Conservation (phyloP, 495 filamentous ascomycete genomes). For the Hypoxylon lienhwacheense region DNA sequence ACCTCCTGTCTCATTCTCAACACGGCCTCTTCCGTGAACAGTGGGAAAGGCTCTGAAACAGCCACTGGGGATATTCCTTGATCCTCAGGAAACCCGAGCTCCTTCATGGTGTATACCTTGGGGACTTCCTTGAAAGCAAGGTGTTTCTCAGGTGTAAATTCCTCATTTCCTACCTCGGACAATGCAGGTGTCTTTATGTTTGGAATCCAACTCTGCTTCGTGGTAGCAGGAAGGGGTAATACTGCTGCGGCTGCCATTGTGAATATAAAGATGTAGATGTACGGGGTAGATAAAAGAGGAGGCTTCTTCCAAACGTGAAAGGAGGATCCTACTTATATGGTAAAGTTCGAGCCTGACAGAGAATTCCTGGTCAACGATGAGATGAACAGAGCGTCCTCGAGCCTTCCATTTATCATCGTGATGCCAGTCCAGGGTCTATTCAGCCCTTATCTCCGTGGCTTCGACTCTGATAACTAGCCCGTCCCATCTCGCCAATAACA, state of each 20-base stretch:
- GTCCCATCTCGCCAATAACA: constrained; percentile 20
- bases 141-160: constrained; percentile 52
- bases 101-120: constrained; percentile 61
- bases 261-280: constrained; percentile 1
- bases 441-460: constrained; percentile 21
- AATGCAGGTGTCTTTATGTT: constrained; percentile 27
- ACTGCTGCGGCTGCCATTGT: constrained; percentile 31
- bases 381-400: not conserved
- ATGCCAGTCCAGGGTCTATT: constrained; percentile 6
- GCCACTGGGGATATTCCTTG: constrained; percentile 66
- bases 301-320: not conserved
- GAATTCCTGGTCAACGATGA: constrained; percentile 3
- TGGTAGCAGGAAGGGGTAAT: constrained; percentile 11
- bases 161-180: constrained; percentile 21
- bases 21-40: constrained; percentile 70
- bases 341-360: not conserved
- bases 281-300: not conserved
- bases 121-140: constrained; percentile 55
- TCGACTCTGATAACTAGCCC: constrained; percentile 14
- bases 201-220: constrained; percentile 24
- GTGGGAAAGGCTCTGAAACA: constrained; percentile 71
- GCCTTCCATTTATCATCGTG: constrained; percentile 30
- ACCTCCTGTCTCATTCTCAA: constrained; percentile 68
- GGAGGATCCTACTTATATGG: not conserved
- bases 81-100: constrained; percentile 58